phyloP scores from a whole-genome alignment of 1,139 yeast species.

The Yamadazyma blattariae region DNA sequence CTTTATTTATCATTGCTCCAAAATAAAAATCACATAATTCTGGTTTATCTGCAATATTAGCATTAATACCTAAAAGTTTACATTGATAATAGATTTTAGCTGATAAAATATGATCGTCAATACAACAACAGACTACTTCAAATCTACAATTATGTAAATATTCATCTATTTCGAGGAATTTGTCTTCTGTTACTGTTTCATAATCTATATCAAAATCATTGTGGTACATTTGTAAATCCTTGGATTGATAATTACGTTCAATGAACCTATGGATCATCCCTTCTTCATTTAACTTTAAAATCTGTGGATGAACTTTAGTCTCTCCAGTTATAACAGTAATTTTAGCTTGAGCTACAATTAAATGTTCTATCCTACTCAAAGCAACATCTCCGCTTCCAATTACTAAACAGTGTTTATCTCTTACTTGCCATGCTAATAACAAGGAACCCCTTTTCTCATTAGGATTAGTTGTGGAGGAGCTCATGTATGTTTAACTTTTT shows the following conservation, averaged over 20 bases:
- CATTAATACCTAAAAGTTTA: conserved; percentile 55
- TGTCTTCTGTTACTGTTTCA: conserved; percentile 21
- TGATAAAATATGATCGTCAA: conserved; percentile 67
- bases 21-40: conserved; percentile 81
- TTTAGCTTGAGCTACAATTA: conserved; percentile 66
- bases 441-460: conserved; percentile 48
- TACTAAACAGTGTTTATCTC: conserved; percentile 62
- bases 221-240: conserved; percentile 53
- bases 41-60: conserved; percentile 85
- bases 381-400: conserved; percentile 88
- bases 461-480: too few relatives aligned
- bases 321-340: conserved; percentile 65
- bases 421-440: conserved; percentile 72
- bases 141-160: conserved; percentile 41
- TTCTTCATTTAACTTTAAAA: conserved; percentile 30
- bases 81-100: conserved; percentile 59
- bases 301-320: conserved; percentile 41
- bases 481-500: too few relatives aligned
- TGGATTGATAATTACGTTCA: conserved; percentile 37
- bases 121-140: conserved; percentile 70
- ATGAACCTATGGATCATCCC: conserved; percentile 45
- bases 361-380: conserved; percentile 61
- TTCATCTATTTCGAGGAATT: conserved; percentile 32
- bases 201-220: conserved; percentile 9
- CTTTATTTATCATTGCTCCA: conserved; percentile 75